These are phyloP conservation scores for Podila horticola DNA, from an alignment of 192 early-diverging fungal genomes.

Conservation along the genomic window DNA sequence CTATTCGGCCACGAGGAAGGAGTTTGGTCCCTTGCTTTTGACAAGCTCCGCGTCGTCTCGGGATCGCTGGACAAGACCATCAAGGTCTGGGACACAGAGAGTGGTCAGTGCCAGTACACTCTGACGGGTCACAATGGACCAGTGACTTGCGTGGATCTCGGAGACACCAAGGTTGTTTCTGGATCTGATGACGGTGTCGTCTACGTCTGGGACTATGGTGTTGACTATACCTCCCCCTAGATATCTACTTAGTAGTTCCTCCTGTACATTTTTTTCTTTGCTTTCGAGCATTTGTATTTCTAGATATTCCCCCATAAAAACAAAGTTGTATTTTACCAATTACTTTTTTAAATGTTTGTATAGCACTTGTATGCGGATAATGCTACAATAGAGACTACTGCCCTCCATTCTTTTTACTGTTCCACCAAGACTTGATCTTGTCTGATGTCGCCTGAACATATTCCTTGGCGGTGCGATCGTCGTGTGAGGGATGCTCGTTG, in stretches of 20 bases:
- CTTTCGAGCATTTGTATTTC: too few relatives aligned
- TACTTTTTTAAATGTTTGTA: too few relatives aligned
- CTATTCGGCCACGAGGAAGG: constrained; percentile 86
- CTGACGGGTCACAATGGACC: constrained; percentile 71
- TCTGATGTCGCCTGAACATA: constrained; percentile 18
- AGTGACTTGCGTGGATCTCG: constrained; percentile 83
- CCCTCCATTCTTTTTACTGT: constrained; percentile 15
- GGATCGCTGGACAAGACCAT: constrained; percentile 76
- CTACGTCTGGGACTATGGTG: constrained; percentile 86
- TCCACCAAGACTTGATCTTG: constrained; percentile 45
- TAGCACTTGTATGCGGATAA: too few relatives aligned
- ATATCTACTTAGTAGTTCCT: background rate
- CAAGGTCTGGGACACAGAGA: constrained; percentile 83
- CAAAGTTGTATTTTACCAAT: too few relatives aligned
- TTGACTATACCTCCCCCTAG: background rate
- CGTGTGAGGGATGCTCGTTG: background rate
- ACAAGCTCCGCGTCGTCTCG: constrained; percentile 76
- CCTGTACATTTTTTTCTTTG: too few relatives aligned
- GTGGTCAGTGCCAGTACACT: constrained; percentile 71
- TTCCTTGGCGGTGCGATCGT: constrained; percentile 29
- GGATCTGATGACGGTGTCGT: constrained; percentile 85
- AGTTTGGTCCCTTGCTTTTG: constrained; percentile 81
- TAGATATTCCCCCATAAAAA: too few relatives aligned
- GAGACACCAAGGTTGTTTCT: constrained; percentile 89
- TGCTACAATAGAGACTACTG: background rate